Conservation (phyloP, 805 yeast genomes). For the Dipodascus albidus region DNA sequence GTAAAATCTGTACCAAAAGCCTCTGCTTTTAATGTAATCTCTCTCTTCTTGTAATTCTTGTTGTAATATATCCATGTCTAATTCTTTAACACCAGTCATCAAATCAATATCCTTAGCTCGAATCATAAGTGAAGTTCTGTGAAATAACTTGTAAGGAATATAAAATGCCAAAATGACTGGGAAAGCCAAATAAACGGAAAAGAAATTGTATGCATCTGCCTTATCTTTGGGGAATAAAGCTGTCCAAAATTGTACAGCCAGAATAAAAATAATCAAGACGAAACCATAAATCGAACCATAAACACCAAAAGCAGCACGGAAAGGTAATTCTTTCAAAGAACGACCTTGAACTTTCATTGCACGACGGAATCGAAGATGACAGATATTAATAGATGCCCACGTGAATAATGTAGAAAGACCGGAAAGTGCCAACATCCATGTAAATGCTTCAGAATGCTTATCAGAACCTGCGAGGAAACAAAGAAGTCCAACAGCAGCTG, state of each 20-base stretch:
- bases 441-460: constrained; percentile 42
- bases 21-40: constrained; percentile 30
- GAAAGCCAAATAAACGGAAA: constrained; percentile 40
- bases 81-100: constrained; percentile 49
- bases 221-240: constrained; percentile 49
- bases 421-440: constrained; percentile 63
- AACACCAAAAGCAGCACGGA: constrained; percentile 46
- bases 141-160: constrained; percentile 39
- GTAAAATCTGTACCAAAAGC: constrained; percentile 35
- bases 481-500: constrained; percentile 35
- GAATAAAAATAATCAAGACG: constrained; percentile 37
- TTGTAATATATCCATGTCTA: constrained; percentile 40
- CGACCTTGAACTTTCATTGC: constrained; percentile 48
- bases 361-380: constrained; percentile 50
- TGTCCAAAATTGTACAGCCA: constrained; percentile 57
- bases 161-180: constrained; percentile 33
- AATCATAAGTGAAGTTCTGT: constrained; percentile 31
- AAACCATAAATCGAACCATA: constrained; percentile 48
- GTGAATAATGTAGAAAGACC: constrained; percentile 63
- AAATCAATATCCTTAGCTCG: constrained; percentile 42
- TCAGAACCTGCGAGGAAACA: constrained; percentile 49
- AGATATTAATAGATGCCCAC: constrained; percentile 61
- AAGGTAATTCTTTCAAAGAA: constrained; percentile 52
- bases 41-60: constrained; percentile 46
- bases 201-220: constrained; percentile 33